These are phyloP conservation scores for Paramecium octaurelia DNA, from an alignment of 73 alveolate species.

Conservation along the genomic window DNA sequence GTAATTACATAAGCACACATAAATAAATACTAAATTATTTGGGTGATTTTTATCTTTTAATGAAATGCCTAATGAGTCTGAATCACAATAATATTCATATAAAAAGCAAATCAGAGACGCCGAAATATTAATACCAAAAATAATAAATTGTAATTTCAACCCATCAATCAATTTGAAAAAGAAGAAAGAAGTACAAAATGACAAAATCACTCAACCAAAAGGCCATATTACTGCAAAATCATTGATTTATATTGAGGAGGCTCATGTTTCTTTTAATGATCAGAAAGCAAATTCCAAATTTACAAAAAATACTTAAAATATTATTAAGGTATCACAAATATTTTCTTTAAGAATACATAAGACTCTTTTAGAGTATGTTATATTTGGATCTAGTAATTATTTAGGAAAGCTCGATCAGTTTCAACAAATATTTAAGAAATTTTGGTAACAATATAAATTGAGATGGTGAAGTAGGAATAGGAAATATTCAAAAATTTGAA, in stretches of 20 bases:
- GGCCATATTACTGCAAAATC: background rate
- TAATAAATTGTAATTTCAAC: background rate
- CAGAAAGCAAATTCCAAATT: background rate
- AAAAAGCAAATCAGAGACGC: background rate
- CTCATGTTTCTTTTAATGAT: background rate
- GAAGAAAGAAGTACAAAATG: background rate
- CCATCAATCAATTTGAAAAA: background rate
- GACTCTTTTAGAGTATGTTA: too few relatives aligned
- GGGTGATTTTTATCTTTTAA: background rate
- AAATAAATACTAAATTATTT: background rate
- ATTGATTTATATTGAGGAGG: background rate
- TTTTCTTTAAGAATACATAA: too few relatives aligned
- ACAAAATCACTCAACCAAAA: background rate
- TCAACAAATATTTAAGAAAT: background rate
- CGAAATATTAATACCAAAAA: background rate
- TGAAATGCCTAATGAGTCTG: background rate
- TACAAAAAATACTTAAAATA: background rate
- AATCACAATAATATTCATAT: background rate
- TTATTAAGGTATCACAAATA: background rate
- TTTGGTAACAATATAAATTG: background rate
- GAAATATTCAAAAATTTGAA: background rate
- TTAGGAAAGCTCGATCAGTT: too few relatives aligned
- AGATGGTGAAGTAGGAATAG: background rate
- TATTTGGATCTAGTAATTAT: too few relatives aligned
- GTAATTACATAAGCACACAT: constrained; percentile 10